phyloP scores from a whole-genome alignment of 306 rosid species.

The Sesbania bispinosa region DNA sequence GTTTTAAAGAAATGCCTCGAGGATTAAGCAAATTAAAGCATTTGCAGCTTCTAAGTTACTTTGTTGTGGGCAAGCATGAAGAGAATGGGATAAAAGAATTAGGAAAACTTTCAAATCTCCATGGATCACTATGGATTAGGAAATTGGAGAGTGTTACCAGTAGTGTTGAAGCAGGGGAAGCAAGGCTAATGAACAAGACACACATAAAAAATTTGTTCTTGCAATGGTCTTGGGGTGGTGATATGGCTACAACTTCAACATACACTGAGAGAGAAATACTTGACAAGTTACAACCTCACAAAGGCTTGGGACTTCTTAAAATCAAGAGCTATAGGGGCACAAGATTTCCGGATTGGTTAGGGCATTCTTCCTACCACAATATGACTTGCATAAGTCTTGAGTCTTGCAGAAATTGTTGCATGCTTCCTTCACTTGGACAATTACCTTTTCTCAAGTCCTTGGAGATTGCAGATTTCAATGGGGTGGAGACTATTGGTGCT shows the following conservation, averaged over 20 bases:
- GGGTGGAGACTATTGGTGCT: background rate
- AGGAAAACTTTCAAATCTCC: no score
- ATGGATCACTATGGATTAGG: no score
- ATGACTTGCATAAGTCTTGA: background rate
- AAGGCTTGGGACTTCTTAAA: background rate
- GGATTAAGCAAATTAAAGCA: background rate
- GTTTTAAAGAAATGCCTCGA: background rate
- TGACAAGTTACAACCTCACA: background rate
- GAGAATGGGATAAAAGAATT: no score
- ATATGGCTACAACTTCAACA: background rate
- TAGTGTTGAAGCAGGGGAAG: background rate
- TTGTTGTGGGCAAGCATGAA: no score
- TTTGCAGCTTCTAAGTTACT: background rate
- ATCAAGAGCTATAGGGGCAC: background rate
- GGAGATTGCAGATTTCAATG: background rate
- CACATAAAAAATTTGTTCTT: background rate
- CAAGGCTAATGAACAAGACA: background rate
- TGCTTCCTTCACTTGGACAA: no score
- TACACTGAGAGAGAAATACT: background rate
- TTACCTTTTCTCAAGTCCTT: no score
- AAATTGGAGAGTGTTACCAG: background rate
- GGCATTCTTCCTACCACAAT: background rate
- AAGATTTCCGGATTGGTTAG: constrained; percentile 4
- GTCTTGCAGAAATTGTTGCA: background rate
- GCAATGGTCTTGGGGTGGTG: background rate